Conservation (phyloP, 371 early-diverging fungal genomes). For the Syncephalastrum contaminatum region DNA sequence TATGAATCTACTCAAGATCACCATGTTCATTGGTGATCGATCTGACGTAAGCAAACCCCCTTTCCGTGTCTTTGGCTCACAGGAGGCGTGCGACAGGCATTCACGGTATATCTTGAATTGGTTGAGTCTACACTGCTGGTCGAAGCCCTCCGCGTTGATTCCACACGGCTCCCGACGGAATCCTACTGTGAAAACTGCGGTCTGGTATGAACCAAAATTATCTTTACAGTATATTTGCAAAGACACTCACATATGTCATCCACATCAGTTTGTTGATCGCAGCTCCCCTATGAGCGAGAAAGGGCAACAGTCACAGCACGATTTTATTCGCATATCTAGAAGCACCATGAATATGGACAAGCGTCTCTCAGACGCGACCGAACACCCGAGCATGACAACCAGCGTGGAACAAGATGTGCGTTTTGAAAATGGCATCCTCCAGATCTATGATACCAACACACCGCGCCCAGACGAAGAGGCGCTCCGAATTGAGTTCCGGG, state of each 20-base stretch:
- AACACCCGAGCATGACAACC: too few relatives aligned
- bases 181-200: slow-evolving; percentile 35
- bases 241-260: too few relatives aligned
- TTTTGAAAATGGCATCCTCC: slow-evolving; percentile 84
- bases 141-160: slow-evolving; percentile 46
- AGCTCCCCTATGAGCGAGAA: slow-evolving; percentile 2
- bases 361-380: too few relatives aligned
- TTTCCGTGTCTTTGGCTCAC: neutral
- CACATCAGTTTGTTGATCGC: neutral
- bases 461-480: too few relatives aligned
- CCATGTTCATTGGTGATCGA: slow-evolving; percentile 30
- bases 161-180: slow-evolving; percentile 11
- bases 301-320: neutral
- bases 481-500: too few relatives aligned
- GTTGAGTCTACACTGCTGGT: slow-evolving; percentile 48
- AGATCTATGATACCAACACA: neutral
- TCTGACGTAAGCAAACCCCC: slow-evolving; percentile 32
- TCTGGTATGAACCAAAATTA: slow-evolving; percentile 28
- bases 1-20: slow-evolving; percentile 49
- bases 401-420: slow-evolving; percentile 72
- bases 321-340: too few relatives aligned
- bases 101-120: slow-evolving; percentile 45
- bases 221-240: too few relatives aligned
- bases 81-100: slow-evolving; percentile 22
- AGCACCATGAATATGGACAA: neutral